Evolutionary conservation across 208 protist species (phyloP), one percentile per base, ranked within the genome.

Genomic region (Trypanosoma caninum): DNA sequence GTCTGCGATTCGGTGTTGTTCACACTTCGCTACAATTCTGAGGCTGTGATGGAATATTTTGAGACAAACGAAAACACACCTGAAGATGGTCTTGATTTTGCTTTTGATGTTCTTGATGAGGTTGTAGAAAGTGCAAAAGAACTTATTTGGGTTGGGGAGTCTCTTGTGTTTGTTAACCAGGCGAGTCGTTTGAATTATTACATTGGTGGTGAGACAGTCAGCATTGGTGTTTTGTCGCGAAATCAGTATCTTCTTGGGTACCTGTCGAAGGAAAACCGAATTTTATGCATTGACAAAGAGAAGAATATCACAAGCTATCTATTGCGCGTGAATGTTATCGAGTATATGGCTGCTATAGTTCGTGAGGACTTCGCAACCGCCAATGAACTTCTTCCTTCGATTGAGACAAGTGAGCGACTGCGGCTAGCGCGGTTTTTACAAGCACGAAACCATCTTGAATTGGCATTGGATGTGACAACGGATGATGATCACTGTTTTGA

Each of bases 271-370:
- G 89, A 98, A 46, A 97, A 98, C 59, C 78, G 96, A 11, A 37
- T 99, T 28, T 98, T 98, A 69, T 95, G 98, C 31, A 95, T 98
- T 37, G 97, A 99, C 70, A 97, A 98, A 64, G 76, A 94, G 53
- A 79, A 80, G 52, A 87, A 90, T 58, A 77, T 98, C 31, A 88
- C 96, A 5, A 94, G 80, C 55, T 99, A 98, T 73, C 69, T 69
- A 37, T 70, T 99, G 16, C 76, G 90, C 34, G 60, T 97, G 23
- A 80, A 84, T 25, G 83, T 99, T 18, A 89, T 99, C 50, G 92
- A 98, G 61, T 99, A 99, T 79, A 97, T 99, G 89, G 97, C 96
- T 4, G 90, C 93, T 35, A 90, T 99, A 44, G 84, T 99, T 13
- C 87, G 94, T 51, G 82, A 92, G 33, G 97, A 99, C 72, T 96